phyloP scores from a whole-genome alignment of 2,329 filamentous ascomycete genomes.

The Epichloe sibirici region DNA sequence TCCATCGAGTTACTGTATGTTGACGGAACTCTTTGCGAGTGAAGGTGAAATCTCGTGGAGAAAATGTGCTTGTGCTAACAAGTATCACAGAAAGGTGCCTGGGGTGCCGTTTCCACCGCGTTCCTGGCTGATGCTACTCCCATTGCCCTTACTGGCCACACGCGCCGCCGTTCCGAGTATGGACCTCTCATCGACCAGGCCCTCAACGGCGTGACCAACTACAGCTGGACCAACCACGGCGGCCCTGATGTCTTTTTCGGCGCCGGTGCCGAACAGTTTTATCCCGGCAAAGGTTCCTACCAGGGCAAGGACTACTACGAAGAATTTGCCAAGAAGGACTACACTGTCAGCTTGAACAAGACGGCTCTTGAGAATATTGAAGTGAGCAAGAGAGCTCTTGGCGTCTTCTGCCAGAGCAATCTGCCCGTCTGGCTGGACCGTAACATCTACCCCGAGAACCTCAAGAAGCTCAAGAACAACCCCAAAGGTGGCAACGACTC shows the following conservation, averaged over 20 bases:
- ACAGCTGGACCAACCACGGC: slow-evolving; percentile 63
- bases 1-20: slow-evolving; percentile 55
- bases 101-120: slow-evolving; percentile 66
- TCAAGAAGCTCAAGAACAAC: slow-evolving; percentile 52
- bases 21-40: slow-evolving; percentile 5
- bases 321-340: slow-evolving; percentile 59
- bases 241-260: slow-evolving; percentile 76
- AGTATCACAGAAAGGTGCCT: slow-evolving; percentile 32
- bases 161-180: slow-evolving; percentile 55
- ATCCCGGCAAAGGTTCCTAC: slow-evolving; percentile 51
- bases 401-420: slow-evolving; percentile 64
- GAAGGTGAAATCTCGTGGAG: not conserved
- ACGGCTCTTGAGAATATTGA: slow-evolving; percentile 50
- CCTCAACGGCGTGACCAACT: slow-evolving; percentile 65
- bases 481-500: slow-evolving; percentile 52
- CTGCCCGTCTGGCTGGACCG: slow-evolving; percentile 80
- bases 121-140: slow-evolving; percentile 74
- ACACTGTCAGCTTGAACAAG: slow-evolving; percentile 62
- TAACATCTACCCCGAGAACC: slow-evolving; percentile 64
- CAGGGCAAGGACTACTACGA: slow-evolving; percentile 67
- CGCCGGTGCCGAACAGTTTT: slow-evolving; percentile 72
- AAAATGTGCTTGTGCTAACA: not conserved
- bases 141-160: slow-evolving; percentile 62
- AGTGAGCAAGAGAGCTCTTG: slow-evolving; percentile 53
- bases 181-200: slow-evolving; percentile 64